phyloP scores from a whole-genome alignment of 257 asterid genomes.

The Solanum peruvianum region DNA sequence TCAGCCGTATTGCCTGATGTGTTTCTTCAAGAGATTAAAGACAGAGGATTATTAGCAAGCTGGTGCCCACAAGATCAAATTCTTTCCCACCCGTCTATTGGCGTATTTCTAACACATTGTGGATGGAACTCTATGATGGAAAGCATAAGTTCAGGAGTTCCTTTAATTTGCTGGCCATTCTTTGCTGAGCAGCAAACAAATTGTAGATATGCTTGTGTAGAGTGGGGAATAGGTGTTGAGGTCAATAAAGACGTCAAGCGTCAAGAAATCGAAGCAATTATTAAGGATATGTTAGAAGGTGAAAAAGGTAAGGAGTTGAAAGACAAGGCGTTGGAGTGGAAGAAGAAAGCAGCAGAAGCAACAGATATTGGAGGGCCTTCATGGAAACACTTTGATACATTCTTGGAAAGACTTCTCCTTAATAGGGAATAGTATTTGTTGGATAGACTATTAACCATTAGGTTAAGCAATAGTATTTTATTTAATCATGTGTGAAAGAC shows the following conservation, averaged over 20 bases:
- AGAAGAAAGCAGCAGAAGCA: not conserved
- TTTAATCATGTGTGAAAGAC: no score
- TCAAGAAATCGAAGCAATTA: not conserved
- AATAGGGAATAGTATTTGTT: no score
- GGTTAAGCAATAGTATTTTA: not conserved
- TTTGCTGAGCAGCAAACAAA: not conserved
- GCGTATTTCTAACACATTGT: not conserved
- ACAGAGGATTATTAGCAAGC: not conserved
- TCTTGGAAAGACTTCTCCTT: not conserved
- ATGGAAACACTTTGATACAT: not conserved
- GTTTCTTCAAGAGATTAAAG: not conserved
- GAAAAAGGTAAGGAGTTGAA: not conserved
- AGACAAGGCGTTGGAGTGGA: not conserved
- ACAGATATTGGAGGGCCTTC: not conserved
- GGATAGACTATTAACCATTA: not conserved
- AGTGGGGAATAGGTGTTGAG: not conserved
- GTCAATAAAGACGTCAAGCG: not conserved
- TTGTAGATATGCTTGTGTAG: not conserved
- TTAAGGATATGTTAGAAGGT: not conserved
- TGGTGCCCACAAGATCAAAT: not conserved
- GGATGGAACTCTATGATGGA: not conserved
- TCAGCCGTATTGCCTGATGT: not conserved
- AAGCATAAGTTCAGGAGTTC: not conserved
- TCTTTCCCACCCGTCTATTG: not conserved
- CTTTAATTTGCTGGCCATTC: not conserved